Conservation (phyloP, 306 rosid species). For the Vigna unguiculata region DNA sequence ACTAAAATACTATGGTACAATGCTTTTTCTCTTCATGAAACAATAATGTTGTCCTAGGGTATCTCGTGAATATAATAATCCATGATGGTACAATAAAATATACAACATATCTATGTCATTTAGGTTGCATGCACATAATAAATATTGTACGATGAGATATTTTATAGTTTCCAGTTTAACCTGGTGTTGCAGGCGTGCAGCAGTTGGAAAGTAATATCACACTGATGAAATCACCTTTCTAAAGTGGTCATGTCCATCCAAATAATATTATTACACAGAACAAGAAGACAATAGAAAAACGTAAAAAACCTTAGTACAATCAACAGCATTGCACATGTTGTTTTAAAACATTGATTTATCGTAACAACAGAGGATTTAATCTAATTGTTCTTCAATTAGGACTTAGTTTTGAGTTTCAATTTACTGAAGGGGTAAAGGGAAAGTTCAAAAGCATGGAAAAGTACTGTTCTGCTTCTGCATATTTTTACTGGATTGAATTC, state of each 20-base stretch:
- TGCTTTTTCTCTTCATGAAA: slow-evolving; percentile 36
- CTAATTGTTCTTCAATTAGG: background rate
- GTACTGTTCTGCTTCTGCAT: no score
- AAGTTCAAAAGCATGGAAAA: slow-evolving; percentile 39
- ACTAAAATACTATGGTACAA: slow-evolving; percentile 4
- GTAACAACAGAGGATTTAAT: slow-evolving; percentile 30
- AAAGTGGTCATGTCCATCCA: slow-evolving; percentile 54
- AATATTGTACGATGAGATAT: slow-evolving; percentile 40
- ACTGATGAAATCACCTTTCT: slow-evolving; percentile 56
- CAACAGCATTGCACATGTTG: slow-evolving; percentile 37
- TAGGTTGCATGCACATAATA: slow-evolving; percentile 49
- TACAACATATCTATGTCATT: slow-evolving; percentile 39
- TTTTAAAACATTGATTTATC: slow-evolving; percentile 28
- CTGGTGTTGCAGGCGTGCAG: slow-evolving; percentile 51
- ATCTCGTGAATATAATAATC: slow-evolving; percentile 42
- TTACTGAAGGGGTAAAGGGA: slow-evolving; percentile 35
- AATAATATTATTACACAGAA: slow-evolving; percentile 42
- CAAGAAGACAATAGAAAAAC: slow-evolving; percentile 56
- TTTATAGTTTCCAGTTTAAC: slow-evolving; percentile 49
- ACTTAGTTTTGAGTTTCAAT: slow-evolving; percentile 39
- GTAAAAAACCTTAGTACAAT: slow-evolving; percentile 43
- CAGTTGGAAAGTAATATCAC: slow-evolving; percentile 67
- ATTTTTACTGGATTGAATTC: slow-evolving; percentile 36
- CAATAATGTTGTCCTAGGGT: slow-evolving; percentile 34
- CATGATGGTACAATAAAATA: slow-evolving; percentile 41